Evolutionary conservation across 495 filamentous ascomycete species (phyloP).

Genomic region (Niebla homalea): DNA sequence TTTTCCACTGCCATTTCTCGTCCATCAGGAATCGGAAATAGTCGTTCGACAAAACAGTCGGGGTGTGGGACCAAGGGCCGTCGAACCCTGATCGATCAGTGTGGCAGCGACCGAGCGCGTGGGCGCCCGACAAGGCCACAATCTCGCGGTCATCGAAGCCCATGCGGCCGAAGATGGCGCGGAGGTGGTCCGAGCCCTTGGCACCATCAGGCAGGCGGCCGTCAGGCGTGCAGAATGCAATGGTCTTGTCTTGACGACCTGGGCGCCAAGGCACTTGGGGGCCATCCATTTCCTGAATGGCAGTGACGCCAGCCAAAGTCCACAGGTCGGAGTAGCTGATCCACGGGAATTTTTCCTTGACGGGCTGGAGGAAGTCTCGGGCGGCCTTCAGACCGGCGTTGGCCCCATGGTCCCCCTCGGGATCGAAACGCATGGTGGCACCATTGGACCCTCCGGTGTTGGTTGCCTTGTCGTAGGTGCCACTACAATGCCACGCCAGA

Average conservation of each 20-base stretch:
- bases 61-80: slow-evolving; percentile 93
- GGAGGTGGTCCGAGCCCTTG: slow-evolving; percentile 71
- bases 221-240: slow-evolving; percentile 83
- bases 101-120: slow-evolving; percentile 90
- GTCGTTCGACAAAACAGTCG: slow-evolving; percentile 88
- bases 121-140: slow-evolving; percentile 78
- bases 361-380: slow-evolving; percentile 81
- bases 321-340: slow-evolving; percentile 93
- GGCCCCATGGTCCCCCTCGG: slow-evolving; percentile 84
- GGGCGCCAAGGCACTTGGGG: slow-evolving; percentile 82
- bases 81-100: slow-evolving; percentile 76
- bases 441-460: slow-evolving; percentile 90
- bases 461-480: slow-evolving; percentile 81
- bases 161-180: slow-evolving; percentile 92
- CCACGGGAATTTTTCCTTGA: slow-evolving; percentile 89
- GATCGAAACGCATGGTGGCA: slow-evolving; percentile 93
- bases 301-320: slow-evolving; percentile 75
- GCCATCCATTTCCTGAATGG: slow-evolving; percentile 91
- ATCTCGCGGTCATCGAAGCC: slow-evolving; percentile 97
- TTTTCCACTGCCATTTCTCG: slow-evolving; percentile 85
- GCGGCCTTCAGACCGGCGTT: slow-evolving; percentile 83
- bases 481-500: slow-evolving; percentile 78
- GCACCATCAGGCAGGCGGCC: slow-evolving; percentile 85
- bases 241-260: slow-evolving; percentile 69
- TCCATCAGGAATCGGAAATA: slow-evolving; percentile 77